Evolutionary conservation across 768 basidiomycete genomes (phyloP), one percentile per base, ranked within the genome.

Genomic region (Boletus bicolor): DNA sequence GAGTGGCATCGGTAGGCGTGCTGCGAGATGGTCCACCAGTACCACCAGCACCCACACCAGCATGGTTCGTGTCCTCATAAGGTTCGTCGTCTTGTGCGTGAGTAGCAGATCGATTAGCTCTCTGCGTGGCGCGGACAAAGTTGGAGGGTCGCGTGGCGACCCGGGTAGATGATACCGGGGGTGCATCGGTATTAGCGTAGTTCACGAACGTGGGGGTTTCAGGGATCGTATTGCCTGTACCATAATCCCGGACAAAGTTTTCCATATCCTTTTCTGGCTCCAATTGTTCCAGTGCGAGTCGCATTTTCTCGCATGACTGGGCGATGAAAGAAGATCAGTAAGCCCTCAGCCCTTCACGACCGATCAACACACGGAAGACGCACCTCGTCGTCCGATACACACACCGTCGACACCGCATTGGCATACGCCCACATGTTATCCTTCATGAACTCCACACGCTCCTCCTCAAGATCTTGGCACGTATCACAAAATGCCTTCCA

Each of bases 351-450:
- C 4, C 34, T 1, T 30, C 7, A 14, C 5, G 11, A 32, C 8
- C 19, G 36, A 62, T 50, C 38, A 30, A 41, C 10, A 41, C 8
- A n/a, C n/a, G 37, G 14, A 37, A 56, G 53, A 75, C 81, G 57
- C 64, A 93, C 92, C 84, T 96, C 93, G 64, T 99, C 97, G 67
- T 98, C 97, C 11, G 86, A 77, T 17, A 99, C 95, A 63, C 97
- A 98, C 14, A 95, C 90, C 11, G 89, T 91, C 14, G 95, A 97
- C n/a, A 97, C 87, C 0, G 89, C 87, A 70, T 99, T 99, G 0
- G 97, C 94, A 69, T 92, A 98, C 7, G 85, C 83, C 96, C 97
- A 99, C 72, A 97, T 80, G 62, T 91, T 91, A 68, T 95, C 92
- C 74, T 96, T 98, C 77, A 89, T 86, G 68, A 96, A 92, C 57